Evolutionary conservation across 805 yeast species (phyloP), one percentile per base, ranked within the genome.

Genomic region (Candida ortonii): DNA sequence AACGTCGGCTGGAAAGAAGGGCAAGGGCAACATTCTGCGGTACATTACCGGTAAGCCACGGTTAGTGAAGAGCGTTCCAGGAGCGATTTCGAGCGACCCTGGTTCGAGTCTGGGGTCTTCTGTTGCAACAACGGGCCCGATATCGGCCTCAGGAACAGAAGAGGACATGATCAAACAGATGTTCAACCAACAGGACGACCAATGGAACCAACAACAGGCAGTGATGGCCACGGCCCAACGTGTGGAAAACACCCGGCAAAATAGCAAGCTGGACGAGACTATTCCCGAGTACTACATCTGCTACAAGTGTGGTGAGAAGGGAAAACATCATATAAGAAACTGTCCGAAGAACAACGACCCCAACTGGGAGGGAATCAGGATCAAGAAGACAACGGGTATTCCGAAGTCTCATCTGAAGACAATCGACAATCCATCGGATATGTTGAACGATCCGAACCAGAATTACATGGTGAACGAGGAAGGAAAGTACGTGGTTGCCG

Each of bases 231-330:
- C 78, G 3, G 95, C 90, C 13, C 80, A 88, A 18, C 81, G 94
- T 11, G 78, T 89, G 2, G 63, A 59, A 22, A 41, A 37, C 7
- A 38, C 40, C 5, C 43, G 54, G 34, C 36, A 48, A 6, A 44
- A 43, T 44, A 57, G 68, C 46, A 52, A 57, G 6, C 59, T 64
- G 3, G 95, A 86, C 38, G 89, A 82, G 46, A 71, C 76, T 6
- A 96, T 96, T 7, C 98, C 98, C 1, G 90, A 96, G 6, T 95
- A 95, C 1, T 93, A 93, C 52, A 83, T 90, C 56, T 93, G 99
- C 59, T 90, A 93, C 58, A 71, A 96, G 55, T 93, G 99, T 66
- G 97, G 97, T 31, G 86, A 84, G 18, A 85, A 87, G 59, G 93
- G 87, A 37, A 75, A 73, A 41, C 99, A 93, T 59, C 90, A 95